A percentile compares a stretch with the other conserved stretches of the same genome.
Conservation (phyloP, 495 filamentous ascomycete species). For the Saxispiralis lemnorum region DNA sequence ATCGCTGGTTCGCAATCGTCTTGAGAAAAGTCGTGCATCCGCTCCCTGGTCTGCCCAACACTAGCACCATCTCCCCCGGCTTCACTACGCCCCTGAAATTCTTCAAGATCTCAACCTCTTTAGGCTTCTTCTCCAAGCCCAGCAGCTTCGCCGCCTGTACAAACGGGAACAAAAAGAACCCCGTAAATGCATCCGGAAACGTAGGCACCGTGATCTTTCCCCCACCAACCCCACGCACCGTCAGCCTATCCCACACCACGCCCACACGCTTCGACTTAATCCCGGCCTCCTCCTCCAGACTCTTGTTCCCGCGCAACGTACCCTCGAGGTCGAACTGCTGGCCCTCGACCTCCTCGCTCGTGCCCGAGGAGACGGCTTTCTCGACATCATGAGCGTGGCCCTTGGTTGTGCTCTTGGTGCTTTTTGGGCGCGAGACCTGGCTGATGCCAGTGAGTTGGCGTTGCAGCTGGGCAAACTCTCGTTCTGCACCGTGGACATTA, state of each 20-base stretch:
- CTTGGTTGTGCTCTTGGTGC: slow-evolving; percentile 18
- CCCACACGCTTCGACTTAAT: slow-evolving; percentile 65
- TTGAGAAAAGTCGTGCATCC: slow-evolving; percentile 84
- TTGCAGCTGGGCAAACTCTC: slow-evolving; percentile 59
- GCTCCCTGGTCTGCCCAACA: slow-evolving; percentile 69
- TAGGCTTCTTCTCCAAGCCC: slow-evolving; percentile 40
- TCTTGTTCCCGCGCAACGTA: slow-evolving; percentile 48
- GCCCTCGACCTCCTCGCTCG: slow-evolving; percentile 31
- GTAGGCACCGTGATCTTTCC: slow-evolving; percentile 62
- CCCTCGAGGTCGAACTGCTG: slow-evolving; percentile 54
- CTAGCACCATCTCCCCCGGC: slow-evolving; percentile 80
- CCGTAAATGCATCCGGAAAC: slow-evolving; percentile 57
- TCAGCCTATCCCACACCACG: slow-evolving; percentile 62
- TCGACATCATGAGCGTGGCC: slow-evolving; percentile 30
- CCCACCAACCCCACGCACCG: slow-evolving; percentile 61
- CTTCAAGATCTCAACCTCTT: slow-evolving; percentile 46
- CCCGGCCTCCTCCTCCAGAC: slow-evolving; percentile 53
- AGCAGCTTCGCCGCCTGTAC: slow-evolving; percentile 41
- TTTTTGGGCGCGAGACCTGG: slow-evolving; percentile 31
- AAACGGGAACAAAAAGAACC: slow-evolving; percentile 51
- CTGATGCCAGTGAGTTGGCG: slow-evolving; percentile 49
- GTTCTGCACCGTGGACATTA: slow-evolving; percentile 54
- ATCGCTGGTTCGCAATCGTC: slow-evolving; percentile 62
- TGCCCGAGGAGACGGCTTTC: slow-evolving; percentile 30
- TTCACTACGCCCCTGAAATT: slow-evolving; percentile 41